Conservation (phyloP, 768 basidiomycete genomes). For the Lanmaoa rubissima region DNA sequence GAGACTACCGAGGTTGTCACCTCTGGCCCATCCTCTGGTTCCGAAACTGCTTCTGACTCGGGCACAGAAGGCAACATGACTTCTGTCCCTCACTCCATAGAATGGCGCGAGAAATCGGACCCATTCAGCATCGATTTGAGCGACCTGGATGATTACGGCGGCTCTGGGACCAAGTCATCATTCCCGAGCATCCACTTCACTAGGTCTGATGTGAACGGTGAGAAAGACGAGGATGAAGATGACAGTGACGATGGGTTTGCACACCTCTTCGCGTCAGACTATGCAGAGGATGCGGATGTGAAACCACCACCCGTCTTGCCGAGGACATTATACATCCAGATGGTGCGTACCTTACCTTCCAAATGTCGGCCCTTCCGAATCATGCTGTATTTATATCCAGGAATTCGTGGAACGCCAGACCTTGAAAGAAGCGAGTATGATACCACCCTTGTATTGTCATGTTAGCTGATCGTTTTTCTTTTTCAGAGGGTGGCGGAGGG, state of each 20-base stretch:
- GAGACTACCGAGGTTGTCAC: slow-evolving; percentile 60
- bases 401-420: slow-evolving; percentile 93
- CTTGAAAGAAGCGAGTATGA: slow-evolving; percentile 62
- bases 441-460: background rate
- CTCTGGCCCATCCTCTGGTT: slow-evolving; percentile 46
- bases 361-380: background rate
- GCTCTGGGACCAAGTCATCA: slow-evolving; percentile 48
- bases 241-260: slow-evolving; percentile 42
- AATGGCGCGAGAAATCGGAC: slow-evolving; percentile 46
- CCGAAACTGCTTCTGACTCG: slow-evolving; percentile 37
- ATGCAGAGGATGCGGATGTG: slow-evolving; percentile 32
- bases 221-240: slow-evolving; percentile 43
- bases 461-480: background rate
- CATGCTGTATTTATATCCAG: slow-evolving; percentile 34
- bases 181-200: slow-evolving; percentile 90
- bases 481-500: slow-evolving; percentile 75
- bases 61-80: slow-evolving; percentile 50
- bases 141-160: slow-evolving; percentile 59
- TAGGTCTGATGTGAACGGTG: slow-evolving; percentile 39
- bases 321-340: slow-evolving; percentile 88
- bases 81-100: slow-evolving; percentile 48
- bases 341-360: slow-evolving; percentile 49
- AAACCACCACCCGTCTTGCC: slow-evolving; percentile 32
- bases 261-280: slow-evolving; percentile 36
- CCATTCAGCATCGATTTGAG: slow-evolving; percentile 65